Percentiles rank a stretch among this genome's conserved stretches.
Conservation (phyloP, 148 eudicot species). For the Beta vulgaris region DNA sequence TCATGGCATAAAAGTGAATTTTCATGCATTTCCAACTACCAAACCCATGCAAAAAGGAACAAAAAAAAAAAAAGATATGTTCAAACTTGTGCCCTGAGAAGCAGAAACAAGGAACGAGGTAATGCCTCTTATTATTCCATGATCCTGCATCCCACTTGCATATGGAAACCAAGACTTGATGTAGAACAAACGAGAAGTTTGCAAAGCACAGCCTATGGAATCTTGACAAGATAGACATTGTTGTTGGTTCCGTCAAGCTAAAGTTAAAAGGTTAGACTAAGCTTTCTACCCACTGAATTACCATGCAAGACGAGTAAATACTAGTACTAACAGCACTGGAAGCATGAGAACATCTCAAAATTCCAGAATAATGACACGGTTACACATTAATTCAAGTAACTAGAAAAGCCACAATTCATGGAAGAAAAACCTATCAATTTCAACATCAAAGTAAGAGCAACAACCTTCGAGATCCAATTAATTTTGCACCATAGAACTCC, state of each 20-base stretch:
- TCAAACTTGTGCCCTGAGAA: too few relatives aligned
- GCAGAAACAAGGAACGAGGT: too few relatives aligned
- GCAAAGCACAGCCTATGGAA: not conserved
- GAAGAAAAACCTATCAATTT: not conserved
- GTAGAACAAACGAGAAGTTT: not conserved
- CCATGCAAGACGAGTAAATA: not conserved
- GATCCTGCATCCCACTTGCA: too few relatives aligned
- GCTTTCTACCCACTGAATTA: not conserved
- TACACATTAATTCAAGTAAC: too few relatives aligned
- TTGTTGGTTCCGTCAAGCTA: not conserved
- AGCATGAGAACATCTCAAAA: not conserved
- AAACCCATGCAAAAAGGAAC: too few relatives aligned
- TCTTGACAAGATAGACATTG: not conserved
- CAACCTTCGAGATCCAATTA: conserved; percentile 88
- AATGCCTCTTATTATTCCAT: too few relatives aligned
- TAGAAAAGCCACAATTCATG: not conserved
- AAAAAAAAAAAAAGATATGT: too few relatives aligned
- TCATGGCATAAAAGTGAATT: too few relatives aligned
- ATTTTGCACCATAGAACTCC: conserved; percentile 92
- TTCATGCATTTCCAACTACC: too few relatives aligned
- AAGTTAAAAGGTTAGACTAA: not conserved
- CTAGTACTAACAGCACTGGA: not conserved
- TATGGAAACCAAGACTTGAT: not conserved
- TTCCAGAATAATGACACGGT: too few relatives aligned
- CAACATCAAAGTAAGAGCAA: not conserved